Evolutionary conservation across 331 rosid genomes (phyloP), one percentile per base, ranked within the genome.

Genomic region (Pyracantha coccinea): DNA sequence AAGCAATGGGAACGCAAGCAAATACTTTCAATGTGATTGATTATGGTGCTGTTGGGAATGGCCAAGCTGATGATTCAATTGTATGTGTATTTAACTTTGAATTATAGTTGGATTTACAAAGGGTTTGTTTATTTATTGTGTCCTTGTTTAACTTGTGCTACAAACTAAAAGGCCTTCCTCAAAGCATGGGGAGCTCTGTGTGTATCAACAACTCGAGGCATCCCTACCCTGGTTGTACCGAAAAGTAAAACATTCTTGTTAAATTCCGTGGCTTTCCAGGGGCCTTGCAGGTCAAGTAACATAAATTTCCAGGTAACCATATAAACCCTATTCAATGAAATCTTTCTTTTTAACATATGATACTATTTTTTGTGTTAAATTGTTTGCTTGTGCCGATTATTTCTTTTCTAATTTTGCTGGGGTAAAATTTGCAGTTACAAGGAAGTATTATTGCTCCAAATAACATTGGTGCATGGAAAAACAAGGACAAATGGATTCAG

Each of bases 161-260:
- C 12, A 3, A 38, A 38, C 27, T 11, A 8, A 63, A 52, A 89
- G 93, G 93, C 92, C 50, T 88, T 91, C 29, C 2, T 72, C 14
- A 79, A 68, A 73, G 92, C 93, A 66, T 91, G 93, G 93, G 5
- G 32, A 1, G 85, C 38, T 9, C 66, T 41, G 7, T 91, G 96
- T 64, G 29, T 31, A 50, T 55, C 87, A 74, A 47, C 86, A 74
- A 72, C 38, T 25, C 0, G 68, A 19, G 86, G 76, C 17, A 66
- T 1, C 25, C 73, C 90, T 60, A 85, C 87, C 3, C 33, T 88
- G 8, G 0, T 61, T 23, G 57, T 82, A 70, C 93, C 92, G 0
- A 7, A 25, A 5, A 83, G 78, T 14, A 83, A 79, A 69, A 75
- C 7, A 8, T 90, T 86, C 68, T 0, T 80, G 83, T 47, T 87